These are phyloP conservation scores for Pleurotus giganteus DNA, from an alignment of 768 basidiomycete species.

Conservation along the genomic window DNA sequence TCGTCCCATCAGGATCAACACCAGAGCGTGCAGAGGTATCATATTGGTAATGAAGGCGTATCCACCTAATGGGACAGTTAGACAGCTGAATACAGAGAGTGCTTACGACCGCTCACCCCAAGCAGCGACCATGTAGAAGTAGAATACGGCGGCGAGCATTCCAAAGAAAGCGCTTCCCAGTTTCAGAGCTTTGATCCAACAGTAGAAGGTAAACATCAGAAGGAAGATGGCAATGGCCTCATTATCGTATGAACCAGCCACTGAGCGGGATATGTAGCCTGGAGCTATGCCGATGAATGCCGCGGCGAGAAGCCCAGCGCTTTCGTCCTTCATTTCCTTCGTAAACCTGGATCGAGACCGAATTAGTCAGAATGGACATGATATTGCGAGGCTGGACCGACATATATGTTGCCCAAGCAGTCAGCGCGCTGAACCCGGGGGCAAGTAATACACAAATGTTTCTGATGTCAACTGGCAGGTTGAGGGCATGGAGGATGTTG, in stretches of 20 bases:
- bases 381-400: conserved; percentile 32
- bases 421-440: conserved; percentile 94
- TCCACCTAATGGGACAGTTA: conserved; percentile 54
- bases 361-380: not conserved
- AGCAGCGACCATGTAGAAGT: conserved; percentile 99
- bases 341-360: conserved; percentile 60
- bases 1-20: conserved; percentile 93
- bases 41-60: conserved; percentile 99
- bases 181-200: conserved; percentile 96
- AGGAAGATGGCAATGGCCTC: conserved; percentile 99
- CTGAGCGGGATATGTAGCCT: conserved; percentile 97
- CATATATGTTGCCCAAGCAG: conserved; percentile 97
- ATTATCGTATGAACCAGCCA: conserved; percentile 99
- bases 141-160: conserved; percentile 89
- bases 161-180: conserved; percentile 91
- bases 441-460: conserved; percentile 97
- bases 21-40: conserved; percentile 96
- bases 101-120: conserved; percentile 67
- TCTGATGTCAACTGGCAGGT: conserved; percentile 95
- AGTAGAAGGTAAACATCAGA: conserved; percentile 98
- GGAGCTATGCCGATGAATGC: conserved; percentile 98
- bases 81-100: conserved; percentile 6
- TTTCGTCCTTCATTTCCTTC: conserved; percentile 92
- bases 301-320: conserved; percentile 95
- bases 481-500: conserved; percentile 80